Base-by-base conservation (phyloP, 495 filamentous ascomycete species). In the Talaromyces adpressus region DNA sequence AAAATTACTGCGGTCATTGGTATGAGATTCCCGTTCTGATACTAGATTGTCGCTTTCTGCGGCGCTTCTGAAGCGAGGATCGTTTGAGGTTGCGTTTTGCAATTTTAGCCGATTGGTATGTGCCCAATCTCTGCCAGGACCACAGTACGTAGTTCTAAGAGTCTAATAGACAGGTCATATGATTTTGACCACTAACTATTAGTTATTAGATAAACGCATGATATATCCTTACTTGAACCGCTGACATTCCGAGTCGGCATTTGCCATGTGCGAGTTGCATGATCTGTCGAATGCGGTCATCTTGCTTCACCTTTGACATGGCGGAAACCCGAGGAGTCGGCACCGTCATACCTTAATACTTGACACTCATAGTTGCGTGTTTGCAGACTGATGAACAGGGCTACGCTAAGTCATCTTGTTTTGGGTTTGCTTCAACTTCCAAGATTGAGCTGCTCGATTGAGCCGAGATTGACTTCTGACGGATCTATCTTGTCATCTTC, bases 21-120 rank as follows among this genome's bases (percentile, higher is more conserved):
- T 27, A 27, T 56, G 27, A 56, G 16, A 56, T 16, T 56, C 9
- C 9, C 4, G 16, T 3, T 25, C 22, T 56, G 22, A 27, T 29
- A 56, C 22, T 14, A 56, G 20, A 29, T 9, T 29, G 52, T 29
- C 20, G 52, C 52, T 14, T 23, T 25, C 52, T 29, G 52, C 52
- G 52, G 52, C 52, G 52, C 22, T 25, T 56, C 52, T 56, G 52
- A 56, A 25, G 52, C 52, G n/a, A 22, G 52, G 11, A n/a, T 27
- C n/a, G 52, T 56, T 56, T 56, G 52, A 56, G 52, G 22, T 20
- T 23, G 52, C 52, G 52, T 56, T 56, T 56, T 56, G 52, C 22
- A 56, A 56, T 27, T 56, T 56, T 14, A 56, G 52, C 22, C 52
- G 52, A 56, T 56, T 23, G 52, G 52, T 29, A 29, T 49, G 45